These are phyloP conservation scores for Cyberlindnera maritima DNA, from an alignment of 805 yeast species.

Conservation along the genomic window DNA sequence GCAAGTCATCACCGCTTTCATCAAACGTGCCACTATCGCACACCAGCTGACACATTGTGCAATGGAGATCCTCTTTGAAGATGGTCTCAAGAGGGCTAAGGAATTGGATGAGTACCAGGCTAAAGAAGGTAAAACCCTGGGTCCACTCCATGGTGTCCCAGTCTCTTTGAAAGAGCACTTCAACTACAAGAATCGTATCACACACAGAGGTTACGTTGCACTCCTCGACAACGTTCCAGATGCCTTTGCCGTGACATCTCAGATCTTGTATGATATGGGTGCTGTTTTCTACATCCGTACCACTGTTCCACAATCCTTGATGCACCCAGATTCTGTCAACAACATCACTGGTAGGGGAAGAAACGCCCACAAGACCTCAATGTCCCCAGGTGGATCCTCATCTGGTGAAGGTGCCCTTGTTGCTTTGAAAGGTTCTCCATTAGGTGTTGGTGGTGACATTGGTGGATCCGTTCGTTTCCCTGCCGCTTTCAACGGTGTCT, in stretches of 20 bases:
- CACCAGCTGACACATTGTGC: conserved; percentile 61
- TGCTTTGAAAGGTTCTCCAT: conserved; percentile 52
- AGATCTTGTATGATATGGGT: conserved; percentile 31
- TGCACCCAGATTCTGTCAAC: conserved; percentile 64
- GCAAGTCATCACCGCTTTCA: conserved; percentile 50
- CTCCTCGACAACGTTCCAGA: conserved; percentile 15
- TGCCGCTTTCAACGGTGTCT: conserved; percentile 58
- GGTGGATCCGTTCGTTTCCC: conserved; percentile 72
- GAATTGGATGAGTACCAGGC: conserved; percentile 51
- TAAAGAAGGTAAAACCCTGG: conserved; percentile 51
- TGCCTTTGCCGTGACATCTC: conserved; percentile 45
- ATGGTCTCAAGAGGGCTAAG: conserved; percentile 54
- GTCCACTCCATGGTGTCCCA: conserved; percentile 70
- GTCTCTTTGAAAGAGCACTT: conserved; percentile 65
- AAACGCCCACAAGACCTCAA: conserved; percentile 52
- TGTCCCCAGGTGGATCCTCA: conserved; percentile 70
- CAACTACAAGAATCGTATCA: conserved; percentile 46
- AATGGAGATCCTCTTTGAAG: conserved; percentile 60
- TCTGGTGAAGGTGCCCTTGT: conserved; percentile 69
- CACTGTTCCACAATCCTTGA: conserved; percentile 62
- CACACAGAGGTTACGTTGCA: conserved; percentile 58
- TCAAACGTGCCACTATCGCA: conserved; percentile 47
- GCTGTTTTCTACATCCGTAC: conserved; percentile 66
- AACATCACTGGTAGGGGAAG: conserved; percentile 55
- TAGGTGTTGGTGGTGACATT: conserved; percentile 67